Conservation (phyloP, 2,329 filamentous ascomycete species). For the Penicillium sp. region DNA sequence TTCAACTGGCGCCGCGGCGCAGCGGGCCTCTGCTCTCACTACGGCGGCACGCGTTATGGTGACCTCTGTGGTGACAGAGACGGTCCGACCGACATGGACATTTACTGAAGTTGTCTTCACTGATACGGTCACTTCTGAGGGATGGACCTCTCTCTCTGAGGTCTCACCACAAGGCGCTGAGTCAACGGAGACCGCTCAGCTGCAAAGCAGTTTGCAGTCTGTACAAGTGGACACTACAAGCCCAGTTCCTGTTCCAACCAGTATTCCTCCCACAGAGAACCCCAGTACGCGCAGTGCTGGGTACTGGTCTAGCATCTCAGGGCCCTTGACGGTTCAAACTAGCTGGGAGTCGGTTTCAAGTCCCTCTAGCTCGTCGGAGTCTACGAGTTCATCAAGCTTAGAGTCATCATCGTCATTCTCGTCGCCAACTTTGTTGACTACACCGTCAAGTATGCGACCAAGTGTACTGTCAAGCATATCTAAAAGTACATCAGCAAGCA, state of each 20-base stretch:
- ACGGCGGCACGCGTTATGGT: neutral
- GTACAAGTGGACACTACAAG: neutral
- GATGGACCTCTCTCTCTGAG: neutral
- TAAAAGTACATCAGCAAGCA: neutral
- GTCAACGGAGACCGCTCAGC: neutral
- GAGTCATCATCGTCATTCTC: neutral
- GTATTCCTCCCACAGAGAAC: neutral
- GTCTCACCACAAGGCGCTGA: neutral
- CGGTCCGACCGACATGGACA: slow-evolving; percentile 4
- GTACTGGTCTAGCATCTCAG: neutral
- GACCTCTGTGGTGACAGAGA: slow-evolving; percentile 14
- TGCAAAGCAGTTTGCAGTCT: neutral
- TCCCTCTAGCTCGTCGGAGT: neutral
- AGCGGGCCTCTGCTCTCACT: neutral
- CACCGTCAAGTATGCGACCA: neutral
- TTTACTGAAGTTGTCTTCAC: neutral
- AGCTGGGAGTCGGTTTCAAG: neutral
- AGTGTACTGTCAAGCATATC: neutral
- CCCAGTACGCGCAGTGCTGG: neutral
- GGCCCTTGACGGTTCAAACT: neutral
- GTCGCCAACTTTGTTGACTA: neutral
- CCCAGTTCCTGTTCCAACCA: neutral
- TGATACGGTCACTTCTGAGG: neutral
- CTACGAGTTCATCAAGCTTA: neutral
- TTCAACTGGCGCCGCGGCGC: slow-evolving; percentile 18